Evolutionary conservation across 2,329 filamentous ascomycete genomes (phyloP), one percentile per base, ranked within the genome.

Genomic region (Alternaria ethzedia): DNA sequence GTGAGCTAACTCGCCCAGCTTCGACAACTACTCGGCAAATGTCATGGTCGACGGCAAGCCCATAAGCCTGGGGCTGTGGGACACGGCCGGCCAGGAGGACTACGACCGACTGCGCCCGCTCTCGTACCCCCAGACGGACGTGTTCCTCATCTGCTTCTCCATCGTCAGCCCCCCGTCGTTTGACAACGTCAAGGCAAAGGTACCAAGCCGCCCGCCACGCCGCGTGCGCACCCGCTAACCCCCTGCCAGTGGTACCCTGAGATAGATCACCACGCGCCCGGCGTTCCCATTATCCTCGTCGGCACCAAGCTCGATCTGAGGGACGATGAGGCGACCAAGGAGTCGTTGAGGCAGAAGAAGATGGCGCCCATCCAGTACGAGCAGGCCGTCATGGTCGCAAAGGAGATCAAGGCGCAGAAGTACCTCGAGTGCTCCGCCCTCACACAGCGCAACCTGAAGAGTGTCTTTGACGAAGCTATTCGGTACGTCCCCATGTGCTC

Each of bases 11-110:
- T 17, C 49, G 36, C 54, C 64, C 72, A 97, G 94, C 68, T 98
- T 98, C 83, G 95, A 98, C 81, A 99, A 99, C 85, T 98, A 98
- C 86, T 97, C 95, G 41, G 96, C 96, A 70, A 97, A 94, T 85
- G 96, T 99, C 59, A 97, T 97, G 93, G 96, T 98, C 60, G 96
- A 98, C 85, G 94, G 94, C 76, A 97, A 97, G 85, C 95, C 95
- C 65, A 97, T 98, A 83, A 97, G 94, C 82, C 84, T 99, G 74
- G 96, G 95, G 72, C 85, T 99, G 30, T 98, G 96, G 95, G 95
- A 99, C 91, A 99, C 95, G 70, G 95, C 95, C 71, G 95, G 95
- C 78, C 96, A 98, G 85, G 95, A 98, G 84, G 95, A 98, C 87
- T 98, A 98, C 85, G 95, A 98, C 80, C 88, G 95, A 82, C 86